Evolutionary conservation across 768 basidiomycete genomes (phyloP).

Genomic region (Auriculariales sp.): DNA sequence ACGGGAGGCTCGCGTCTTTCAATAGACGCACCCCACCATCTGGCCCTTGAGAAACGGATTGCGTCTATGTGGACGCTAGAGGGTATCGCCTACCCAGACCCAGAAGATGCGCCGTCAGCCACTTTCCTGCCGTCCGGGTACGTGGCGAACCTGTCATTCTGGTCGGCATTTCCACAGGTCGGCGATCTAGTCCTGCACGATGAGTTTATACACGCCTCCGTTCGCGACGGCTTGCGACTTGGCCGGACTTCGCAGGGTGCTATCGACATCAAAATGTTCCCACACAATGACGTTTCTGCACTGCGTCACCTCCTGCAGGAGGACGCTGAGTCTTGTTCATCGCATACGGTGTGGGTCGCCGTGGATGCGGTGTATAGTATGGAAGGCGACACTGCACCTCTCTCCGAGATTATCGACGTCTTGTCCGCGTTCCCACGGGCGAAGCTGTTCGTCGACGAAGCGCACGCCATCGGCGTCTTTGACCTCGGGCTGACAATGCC

Average conservation of each 20-base stretch:
- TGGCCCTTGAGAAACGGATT: constrained; percentile 55
- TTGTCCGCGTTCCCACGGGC: constrained; percentile 39
- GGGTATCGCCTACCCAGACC: too few relatives aligned
- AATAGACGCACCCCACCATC: constrained; percentile 60
- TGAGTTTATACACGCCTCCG: constrained; percentile 79
- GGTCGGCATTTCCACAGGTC: constrained; percentile 60
- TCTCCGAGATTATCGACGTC: constrained; percentile 51
- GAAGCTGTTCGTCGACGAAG: constrained; percentile 80
- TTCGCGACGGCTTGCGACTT: constrained; percentile 75
- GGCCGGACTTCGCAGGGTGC: constrained; percentile 24
- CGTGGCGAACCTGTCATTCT: constrained; percentile 84
- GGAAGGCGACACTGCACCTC: constrained; percentile 85
- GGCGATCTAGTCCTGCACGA: constrained; percentile 74
- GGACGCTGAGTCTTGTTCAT: constrained; percentile 10
- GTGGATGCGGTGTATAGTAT: constrained; percentile 89
- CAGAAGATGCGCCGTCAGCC: constrained; percentile 45
- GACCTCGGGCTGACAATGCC: constrained; percentile 70
- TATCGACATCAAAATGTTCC: constrained; percentile 47
- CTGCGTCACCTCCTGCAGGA: constrained; percentile 17
- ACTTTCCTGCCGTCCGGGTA: constrained; percentile 87
- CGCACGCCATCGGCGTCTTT: constrained; percentile 86
- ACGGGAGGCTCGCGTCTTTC: constrained; percentile 81
- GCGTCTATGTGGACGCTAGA: constrained; percentile 45
- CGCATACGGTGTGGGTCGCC: constrained; percentile 53
- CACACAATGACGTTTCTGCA: constrained; percentile 52